Percentiles rank a stretch among this genome's conserved stretches.
phyloP scores from a whole-genome alignment of 129 eudicot species.

The Smallanthus sonchifolius region DNA sequence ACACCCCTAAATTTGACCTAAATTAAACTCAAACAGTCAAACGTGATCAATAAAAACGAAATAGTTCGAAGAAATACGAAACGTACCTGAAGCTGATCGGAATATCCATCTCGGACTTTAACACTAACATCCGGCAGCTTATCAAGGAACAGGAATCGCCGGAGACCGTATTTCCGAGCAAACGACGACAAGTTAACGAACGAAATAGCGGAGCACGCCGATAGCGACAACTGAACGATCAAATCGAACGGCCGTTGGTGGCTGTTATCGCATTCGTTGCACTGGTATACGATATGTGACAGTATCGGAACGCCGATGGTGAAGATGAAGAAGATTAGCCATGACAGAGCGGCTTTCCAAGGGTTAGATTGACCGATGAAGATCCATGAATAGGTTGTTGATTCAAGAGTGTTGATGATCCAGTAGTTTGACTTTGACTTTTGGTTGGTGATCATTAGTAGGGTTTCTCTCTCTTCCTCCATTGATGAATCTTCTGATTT shows the following conservation, averaged over 20 bases:
- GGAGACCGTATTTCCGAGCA: slow-evolving; percentile 55
- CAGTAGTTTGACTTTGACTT: slow-evolving; percentile 29
- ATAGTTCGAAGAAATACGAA: not conserved
- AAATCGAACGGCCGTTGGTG: slow-evolving; percentile 69
- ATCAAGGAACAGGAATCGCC: slow-evolving; percentile 71
- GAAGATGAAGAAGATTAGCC: slow-evolving; percentile 57
- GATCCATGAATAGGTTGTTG: slow-evolving; percentile 54
- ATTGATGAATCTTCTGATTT: slow-evolving; percentile 22
- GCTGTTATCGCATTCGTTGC: slow-evolving; percentile 49
- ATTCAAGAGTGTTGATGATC: slow-evolving; percentile 38
- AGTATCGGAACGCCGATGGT: slow-evolving; percentile 59
- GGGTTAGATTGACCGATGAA: slow-evolving; percentile 62
- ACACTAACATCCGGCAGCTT: slow-evolving; percentile 55
- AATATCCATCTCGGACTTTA: slow-evolving; percentile 60
- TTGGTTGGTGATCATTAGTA: not conserved
- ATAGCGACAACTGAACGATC: slow-evolving; percentile 62
- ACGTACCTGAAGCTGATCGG: slow-evolving; percentile 70
- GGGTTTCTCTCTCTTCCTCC: slow-evolving; percentile 30
- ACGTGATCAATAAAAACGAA: not conserved
- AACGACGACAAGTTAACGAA: slow-evolving; percentile 52
- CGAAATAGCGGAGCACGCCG: slow-evolving; percentile 49
- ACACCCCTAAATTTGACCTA: not conserved
- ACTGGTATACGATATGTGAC: slow-evolving; percentile 59
- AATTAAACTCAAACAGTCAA: not conserved
- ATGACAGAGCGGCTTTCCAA: slow-evolving; percentile 54